Base-by-base conservation (phyloP, 2,329 filamentous ascomycete species). In the Rasamsonia emersonii region DNA sequence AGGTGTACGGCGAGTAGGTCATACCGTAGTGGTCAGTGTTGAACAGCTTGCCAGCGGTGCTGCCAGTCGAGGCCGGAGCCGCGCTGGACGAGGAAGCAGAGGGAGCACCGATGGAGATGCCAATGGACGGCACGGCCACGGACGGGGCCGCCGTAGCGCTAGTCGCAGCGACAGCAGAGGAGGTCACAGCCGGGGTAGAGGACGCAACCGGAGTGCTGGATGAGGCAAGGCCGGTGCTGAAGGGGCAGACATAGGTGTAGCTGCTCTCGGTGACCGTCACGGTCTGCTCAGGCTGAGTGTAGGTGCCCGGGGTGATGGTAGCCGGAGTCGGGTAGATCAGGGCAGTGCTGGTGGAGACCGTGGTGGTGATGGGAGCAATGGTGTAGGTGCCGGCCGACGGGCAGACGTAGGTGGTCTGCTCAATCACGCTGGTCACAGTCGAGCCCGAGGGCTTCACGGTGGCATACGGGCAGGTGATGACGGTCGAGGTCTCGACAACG, bases 1-100 rank as follows among this genome's bases (percentile, higher is more conserved):
- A 16, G 45, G 66, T 67, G 67, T 83, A 91, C 30, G 82, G 82
- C 24, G 82, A 84, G 71, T 86, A 91, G 51, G 82, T 83, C 54
- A 89, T 81, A 58, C 74, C 82, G 69, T 75, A 84, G 54, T 79
- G 72, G 42, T 54, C 50, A 30, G 51, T 50, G 31, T 52, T 54
- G 58, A 49, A 38, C 33, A 44, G 38, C 35, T 53, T 45, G 15
- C 32, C 32, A 38, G 31, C 21, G 36, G 36, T 42, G 43, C 34
- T 30, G 29, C 35, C 32, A 31, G 37, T 11, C 6, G 38, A 31
- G 28, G 36, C 11, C 16, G 35, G 34, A 39, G 30, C 35, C 32
- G 35, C 18, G 37, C 50, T 49, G 35, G 55, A 25, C 31, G 43
- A 44, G 37, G 47, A 36, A 32, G 45, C 41, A 39, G 53, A 44